phyloP scores from a whole-genome alignment of 1,139 yeast species.

The Sugiyamaella castrensis region DNA sequence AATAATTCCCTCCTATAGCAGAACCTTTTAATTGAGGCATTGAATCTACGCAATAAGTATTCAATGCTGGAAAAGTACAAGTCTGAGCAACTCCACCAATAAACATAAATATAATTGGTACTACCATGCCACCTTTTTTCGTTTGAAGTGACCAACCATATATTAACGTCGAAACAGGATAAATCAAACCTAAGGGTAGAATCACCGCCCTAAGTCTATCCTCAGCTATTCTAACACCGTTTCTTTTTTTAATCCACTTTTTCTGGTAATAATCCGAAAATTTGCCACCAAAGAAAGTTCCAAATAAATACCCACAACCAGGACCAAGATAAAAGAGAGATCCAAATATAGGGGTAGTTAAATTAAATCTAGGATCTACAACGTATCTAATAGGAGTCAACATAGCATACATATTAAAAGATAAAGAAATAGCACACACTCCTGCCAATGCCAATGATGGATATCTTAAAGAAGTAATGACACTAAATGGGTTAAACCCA shows the following conservation, averaged over 20 bases:
- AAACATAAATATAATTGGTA: slow-evolving; percentile 50
- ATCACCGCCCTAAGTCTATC: slow-evolving; percentile 47
- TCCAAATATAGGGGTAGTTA: slow-evolving; percentile 47
- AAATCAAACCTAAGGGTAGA: slow-evolving; percentile 41
- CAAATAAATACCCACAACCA: slow-evolving; percentile 48
- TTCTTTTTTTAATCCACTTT: slow-evolving; percentile 41
- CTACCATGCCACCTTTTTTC: slow-evolving; percentile 52
- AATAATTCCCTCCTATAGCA: slow-evolving; percentile 52
- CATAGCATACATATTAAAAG: slow-evolving; percentile 50
- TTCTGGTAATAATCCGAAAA: slow-evolving; percentile 49
- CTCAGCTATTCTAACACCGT: slow-evolving; percentile 49
- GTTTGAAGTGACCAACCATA: slow-evolving; percentile 54
- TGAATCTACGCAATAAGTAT: slow-evolving; percentile 55
- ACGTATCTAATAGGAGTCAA: slow-evolving; percentile 55
- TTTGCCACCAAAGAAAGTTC: slow-evolving; percentile 50
- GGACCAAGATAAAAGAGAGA: slow-evolving; percentile 54
- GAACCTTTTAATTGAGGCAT: slow-evolving; percentile 53
- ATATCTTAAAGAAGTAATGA: slow-evolving; percentile 42
- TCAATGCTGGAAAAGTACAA: slow-evolving; percentile 48
- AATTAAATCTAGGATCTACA: slow-evolving; percentile 51
- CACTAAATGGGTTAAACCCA: slow-evolving; percentile 47
- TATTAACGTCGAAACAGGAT: slow-evolving; percentile 44
- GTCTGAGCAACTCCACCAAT: slow-evolving; percentile 51
- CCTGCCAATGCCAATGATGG: slow-evolving; percentile 48
- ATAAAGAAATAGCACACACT: slow-evolving; percentile 41